Base-by-base conservation (phyloP, 139 green algal genomes). In the Micractinium conductrix region DNA sequence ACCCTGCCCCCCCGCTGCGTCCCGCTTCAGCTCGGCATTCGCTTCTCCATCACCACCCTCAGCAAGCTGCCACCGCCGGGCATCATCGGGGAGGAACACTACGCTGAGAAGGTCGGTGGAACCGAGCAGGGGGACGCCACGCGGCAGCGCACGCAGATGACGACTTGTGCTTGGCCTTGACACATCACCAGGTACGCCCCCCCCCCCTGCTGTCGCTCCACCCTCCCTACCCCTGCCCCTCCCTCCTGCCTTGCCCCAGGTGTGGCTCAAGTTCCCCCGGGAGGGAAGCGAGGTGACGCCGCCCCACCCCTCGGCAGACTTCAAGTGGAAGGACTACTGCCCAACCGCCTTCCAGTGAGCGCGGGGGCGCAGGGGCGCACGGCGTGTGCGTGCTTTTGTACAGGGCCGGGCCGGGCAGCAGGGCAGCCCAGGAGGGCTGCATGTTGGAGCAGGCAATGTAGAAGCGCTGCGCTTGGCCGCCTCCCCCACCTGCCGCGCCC, bases 271-370 rank as follows among this genome's bases (percentile, higher is more conserved):
- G 37, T 95, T 95, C 79, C 92, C 92, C 9, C 88, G 79, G 0
- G 68, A 78, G 44, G 80, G 80, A 42, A 73, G 37, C 69, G 86
- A 80, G 35, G 80, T 86, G 44, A 86, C 85, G 21, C 79, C 79
- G 4, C 79, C 84, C 9, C 95, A 94, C 83, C 33, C 88, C 43
- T 89, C 50, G 4, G 60, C 85, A 55, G 92, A 96, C 81, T 99
- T 99, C 87, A 94, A 95, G 75, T 99, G 96, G 96, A 99, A 98
- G 89, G 95, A 99, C 87, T 99, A 99, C 87, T 92, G 86, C 86
- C 95, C 97, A 42, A 83, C 78, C 42, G 78, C 78, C 21, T 83
- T 83, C 78, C 72, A 82, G 76, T 82, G 76, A 82, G 76, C 12
- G 0, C 9, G 0, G 38, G 68, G n/a, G n/a, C n/a, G n/a, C n/a